phyloP scores from a whole-genome alignment of 2,329 filamentous ascomycete genomes.

The Penicillium sp. region DNA sequence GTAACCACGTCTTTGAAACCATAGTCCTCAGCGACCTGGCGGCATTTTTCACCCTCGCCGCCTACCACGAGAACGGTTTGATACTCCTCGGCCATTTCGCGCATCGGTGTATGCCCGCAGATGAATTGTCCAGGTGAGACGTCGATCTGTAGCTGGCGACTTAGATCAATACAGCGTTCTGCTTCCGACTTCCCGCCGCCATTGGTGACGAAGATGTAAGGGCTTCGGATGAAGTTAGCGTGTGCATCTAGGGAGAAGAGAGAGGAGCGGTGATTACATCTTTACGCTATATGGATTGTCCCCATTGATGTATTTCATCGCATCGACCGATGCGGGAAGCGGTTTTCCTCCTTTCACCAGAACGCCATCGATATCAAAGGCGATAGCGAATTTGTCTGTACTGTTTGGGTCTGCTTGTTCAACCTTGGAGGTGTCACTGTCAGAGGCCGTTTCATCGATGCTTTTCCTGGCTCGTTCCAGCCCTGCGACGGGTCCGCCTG shows the following conservation, averaged over 20 bases:
- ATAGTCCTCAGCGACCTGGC: conserved; percentile 84
- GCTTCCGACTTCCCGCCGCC: conserved; percentile 92
- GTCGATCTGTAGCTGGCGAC: conserved; percentile 79
- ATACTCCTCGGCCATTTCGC: conserved; percentile 84
- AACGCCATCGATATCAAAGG: conserved; percentile 77
- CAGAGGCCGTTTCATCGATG: too few relatives aligned
- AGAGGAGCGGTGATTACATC: conserved; percentile 62
- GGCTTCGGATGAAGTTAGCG: conserved; percentile 53
- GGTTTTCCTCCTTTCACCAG: conserved; percentile 79
- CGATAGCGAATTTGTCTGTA: conserved; percentile 43
- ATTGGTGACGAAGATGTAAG: conserved; percentile 94
- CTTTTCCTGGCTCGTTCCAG: too few relatives aligned
- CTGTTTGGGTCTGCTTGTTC: too few relatives aligned
- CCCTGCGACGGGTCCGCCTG: too few relatives aligned
- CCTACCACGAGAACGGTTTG: conserved; percentile 78
- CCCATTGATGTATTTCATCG: conserved; percentile 89
- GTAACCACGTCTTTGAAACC: conserved; percentile 93
- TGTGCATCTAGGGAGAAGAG: too few relatives aligned
- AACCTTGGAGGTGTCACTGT: too few relatives aligned
- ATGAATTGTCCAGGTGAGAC: conserved; percentile 93
- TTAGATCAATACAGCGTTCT: conserved; percentile 85
- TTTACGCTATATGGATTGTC: conserved; percentile 84
- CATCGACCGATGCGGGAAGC: conserved; percentile 85
- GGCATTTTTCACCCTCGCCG: conserved; percentile 85
- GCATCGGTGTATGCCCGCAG: conserved; percentile 93